Percentiles rank a stretch among this genome's conserved stretches.
phyloP scores from a whole-genome alignment of 306 rosid species.

The Trichosanthes cucumerina region DNA sequence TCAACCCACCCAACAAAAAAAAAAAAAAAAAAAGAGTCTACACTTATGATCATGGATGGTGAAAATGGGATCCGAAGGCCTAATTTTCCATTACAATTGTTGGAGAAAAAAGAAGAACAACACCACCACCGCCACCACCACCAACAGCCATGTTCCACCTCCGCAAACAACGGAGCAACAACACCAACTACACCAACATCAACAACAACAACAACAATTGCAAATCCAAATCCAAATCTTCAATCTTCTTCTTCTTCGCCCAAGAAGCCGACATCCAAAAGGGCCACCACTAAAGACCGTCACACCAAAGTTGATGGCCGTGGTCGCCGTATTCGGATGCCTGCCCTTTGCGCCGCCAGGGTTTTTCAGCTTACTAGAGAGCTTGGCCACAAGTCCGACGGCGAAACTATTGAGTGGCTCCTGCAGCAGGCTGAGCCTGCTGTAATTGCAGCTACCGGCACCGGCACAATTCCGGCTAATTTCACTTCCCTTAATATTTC shows the following conservation, averaged over 20 bases:
- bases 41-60: slow-evolving; percentile 68
- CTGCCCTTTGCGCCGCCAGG: slow-evolving; percentile 89
- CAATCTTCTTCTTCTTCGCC: slow-evolving; percentile 1
- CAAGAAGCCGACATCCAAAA: slow-evolving; percentile 52
- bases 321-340: slow-evolving; percentile 99
- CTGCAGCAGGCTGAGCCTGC: slow-evolving; percentile 90
- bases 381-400: slow-evolving; percentile 87
- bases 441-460: slow-evolving; percentile 88
- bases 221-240: background rate
- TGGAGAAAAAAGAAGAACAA: slow-evolving; percentile 46
- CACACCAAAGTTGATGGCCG: slow-evolving; percentile 95
- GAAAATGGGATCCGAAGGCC: slow-evolving; percentile 75
- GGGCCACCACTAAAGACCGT: slow-evolving; percentile 68
- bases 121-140: background rate
- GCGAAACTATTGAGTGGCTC: slow-evolving; percentile 94
- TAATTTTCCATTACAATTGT: slow-evolving; percentile 79
- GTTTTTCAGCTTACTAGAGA: slow-evolving; percentile 87
- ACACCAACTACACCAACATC: background rate
- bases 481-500: slow-evolving; percentile 89
- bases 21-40: slow-evolving; percentile 11
- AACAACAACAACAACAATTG: background rate
- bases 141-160: slow-evolving; percentile 32
- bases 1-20: background rate
- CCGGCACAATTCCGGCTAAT: slow-evolving; percentile 92
- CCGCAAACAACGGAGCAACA: slow-evolving; percentile 14